Evolutionary conservation across 2,329 filamentous ascomycete genomes (phyloP), one percentile per base, ranked within the genome.

Genomic region (Stylonectria norvegica): DNA sequence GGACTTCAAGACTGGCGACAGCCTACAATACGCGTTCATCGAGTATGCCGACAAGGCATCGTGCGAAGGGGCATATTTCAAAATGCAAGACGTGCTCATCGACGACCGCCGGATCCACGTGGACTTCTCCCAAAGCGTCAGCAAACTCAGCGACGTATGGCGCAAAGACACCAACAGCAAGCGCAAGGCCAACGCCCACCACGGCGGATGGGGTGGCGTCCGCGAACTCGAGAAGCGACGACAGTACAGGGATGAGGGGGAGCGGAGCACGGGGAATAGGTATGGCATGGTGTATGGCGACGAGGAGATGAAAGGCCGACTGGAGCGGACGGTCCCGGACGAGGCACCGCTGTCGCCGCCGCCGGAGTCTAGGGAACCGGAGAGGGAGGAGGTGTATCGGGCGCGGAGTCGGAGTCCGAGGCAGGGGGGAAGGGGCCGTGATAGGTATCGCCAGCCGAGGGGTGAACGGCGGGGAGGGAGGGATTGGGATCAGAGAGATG

Each of bases 51-150:
- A 94, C 40, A 93, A 96, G 67, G 80, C 85, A 52, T 86, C 91
- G 38, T 97, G 93, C 63, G 93, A 98, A 67, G 81, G 87, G 37
- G 93, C 93, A 3, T 98, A 96, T 60, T 93, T 94, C 71, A 98
- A 98, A 69, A 98, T 98, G 93, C 89, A 98, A 63, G 89, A 85
- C 2, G 91, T 97, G 2, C 70, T 98, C 40, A 97, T 98, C 50
- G 93, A 98, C 58, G 93, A 98, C 56, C 87, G 95, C 50, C 84
- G 93, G 29, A 98, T 98, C 49, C 93, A 98, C 60, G 93, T 98
- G 40, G 93, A 98, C 67, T 98, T 98, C 66, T 96, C 90, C 9
- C 93, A 98, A 69, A 95, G 89, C 61, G 93, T 90, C 46, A 79
- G 83, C 47, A 91, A 89, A 60, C 69, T 98, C 6, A 93, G 89